Conservation (phyloP, 148 eudicot species). For the Dysphania ambrosioides region DNA sequence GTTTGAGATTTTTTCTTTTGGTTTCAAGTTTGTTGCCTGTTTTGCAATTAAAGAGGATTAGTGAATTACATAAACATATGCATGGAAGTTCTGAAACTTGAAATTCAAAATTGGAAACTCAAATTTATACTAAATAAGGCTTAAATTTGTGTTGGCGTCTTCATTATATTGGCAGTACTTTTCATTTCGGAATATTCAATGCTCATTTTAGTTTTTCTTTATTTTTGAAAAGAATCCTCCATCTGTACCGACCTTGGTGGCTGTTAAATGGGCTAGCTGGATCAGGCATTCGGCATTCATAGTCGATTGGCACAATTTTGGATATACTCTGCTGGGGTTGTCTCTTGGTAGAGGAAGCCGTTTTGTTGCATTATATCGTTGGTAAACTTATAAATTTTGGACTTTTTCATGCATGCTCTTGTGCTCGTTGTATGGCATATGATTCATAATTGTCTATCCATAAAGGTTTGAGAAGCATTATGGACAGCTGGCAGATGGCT, state of each 20-base stretch:
- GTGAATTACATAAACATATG: neutral
- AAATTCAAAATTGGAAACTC: neutral
- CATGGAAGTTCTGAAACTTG: neutral
- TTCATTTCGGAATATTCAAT: neutral
- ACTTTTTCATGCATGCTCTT: conserved; percentile 2
- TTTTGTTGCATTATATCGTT: conserved; percentile 73
- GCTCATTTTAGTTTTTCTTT: neutral
- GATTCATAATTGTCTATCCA: conserved; percentile 13
- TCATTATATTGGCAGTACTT: neutral
- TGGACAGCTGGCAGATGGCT: conserved; percentile 88
- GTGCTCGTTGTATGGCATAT: conserved; percentile 10
- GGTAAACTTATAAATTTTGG: conserved; percentile 40
- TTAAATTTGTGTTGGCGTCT: neutral
- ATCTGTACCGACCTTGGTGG: conserved; percentile 86
- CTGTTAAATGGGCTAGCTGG: conserved; percentile 96
- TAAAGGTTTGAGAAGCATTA: conserved; percentile 80
- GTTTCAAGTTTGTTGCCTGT: neutral
- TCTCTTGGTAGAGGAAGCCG: conserved; percentile 89
- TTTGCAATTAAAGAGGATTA: neutral
- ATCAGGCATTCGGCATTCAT: conserved; percentile 65
- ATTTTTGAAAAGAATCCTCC: conserved; percentile 72
- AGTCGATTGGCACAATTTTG: conserved; percentile 98
- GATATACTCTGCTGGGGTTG: conserved; percentile 80
- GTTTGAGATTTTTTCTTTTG: neutral
- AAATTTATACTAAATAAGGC: neutral